Evolutionary conservation across 768 basidiomycete genomes (phyloP), one percentile per base, ranked within the genome.

Genomic region (Pisolithus orientalis): DNA sequence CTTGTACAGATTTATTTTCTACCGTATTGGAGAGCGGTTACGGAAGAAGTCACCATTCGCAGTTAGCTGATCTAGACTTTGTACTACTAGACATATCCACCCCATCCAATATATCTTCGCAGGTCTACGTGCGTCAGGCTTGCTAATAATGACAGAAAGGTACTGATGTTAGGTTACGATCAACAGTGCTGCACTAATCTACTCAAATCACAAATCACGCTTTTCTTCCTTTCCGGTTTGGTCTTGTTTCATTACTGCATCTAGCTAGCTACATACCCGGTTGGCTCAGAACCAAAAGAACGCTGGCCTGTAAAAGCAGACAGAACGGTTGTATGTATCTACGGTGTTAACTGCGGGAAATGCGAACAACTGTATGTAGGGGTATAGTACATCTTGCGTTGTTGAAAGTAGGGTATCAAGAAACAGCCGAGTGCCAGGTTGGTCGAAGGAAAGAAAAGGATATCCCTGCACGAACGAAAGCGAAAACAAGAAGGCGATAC

Each of bases 21-120:
- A 74, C 57, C 68, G 62, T 14, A 73, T 77, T 31, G 80, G 80
- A 6, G 73, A 67, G 6, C 66, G 69, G 25, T 55, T 81, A 48
- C 58, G 81, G 16, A 68, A 63, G 44, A 66, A 60, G n/a, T 78
- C 77, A 31, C 65, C 65, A 8, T 79, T 80, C 55, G 71, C 75
- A 5, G 67, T 27, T 6, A 47, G 57, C 39, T 66, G 49, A 64
- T 27, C 43, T 44, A 6, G 25, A 27, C 6, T 13, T 13, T 8
- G 24, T 21, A 42, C 10, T 42, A 5, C 34, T 14, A 14, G 11
- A 13, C 34, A 34, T 34, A 34, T 13, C 11, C 34, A 34, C 34
- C 14, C 34, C 14, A 14, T 0, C 14, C 34, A 13, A 13, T 13
- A 13, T 5, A 34, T 34, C 34, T 34, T 13, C 34, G 34, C 13